Conservation (phyloP, 805 yeast genomes). For the Komagataella pseudopastoris region DNA sequence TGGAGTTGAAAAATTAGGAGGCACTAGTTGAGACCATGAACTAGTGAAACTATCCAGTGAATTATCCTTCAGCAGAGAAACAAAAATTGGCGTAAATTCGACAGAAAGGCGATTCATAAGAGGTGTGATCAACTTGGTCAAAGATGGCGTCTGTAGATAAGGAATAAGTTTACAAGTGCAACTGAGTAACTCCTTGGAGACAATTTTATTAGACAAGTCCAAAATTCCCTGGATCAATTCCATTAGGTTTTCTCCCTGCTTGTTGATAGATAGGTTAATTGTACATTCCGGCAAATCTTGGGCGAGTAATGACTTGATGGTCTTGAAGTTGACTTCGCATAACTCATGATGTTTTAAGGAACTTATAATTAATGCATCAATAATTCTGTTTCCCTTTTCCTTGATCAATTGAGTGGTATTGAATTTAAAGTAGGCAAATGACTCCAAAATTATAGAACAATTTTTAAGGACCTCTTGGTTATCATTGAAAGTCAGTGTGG, state of each 20-base stretch:
- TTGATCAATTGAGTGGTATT: slow-evolving; percentile 9
- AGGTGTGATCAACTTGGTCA: slow-evolving; percentile 9
- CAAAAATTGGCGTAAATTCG: slow-evolving; percentile 10
- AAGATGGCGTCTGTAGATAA: slow-evolving; percentile 6
- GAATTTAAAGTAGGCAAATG: slow-evolving; percentile 13
- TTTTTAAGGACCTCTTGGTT: slow-evolving; percentile 7
- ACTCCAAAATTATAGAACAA: slow-evolving; percentile 14
- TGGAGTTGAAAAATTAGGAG: slow-evolving; percentile 12
- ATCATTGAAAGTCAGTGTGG: slow-evolving; percentile 7
- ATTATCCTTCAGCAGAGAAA: slow-evolving; percentile 5
- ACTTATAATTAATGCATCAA: slow-evolving; percentile 8
- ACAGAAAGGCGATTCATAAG: slow-evolving; percentile 11
- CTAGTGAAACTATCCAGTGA: background rate
- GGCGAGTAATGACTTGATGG: slow-evolving; percentile 12
- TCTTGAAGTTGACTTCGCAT: slow-evolving; percentile 13
- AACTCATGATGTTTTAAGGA: slow-evolving; percentile 8
- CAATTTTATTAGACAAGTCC: background rate
- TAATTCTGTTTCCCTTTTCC: slow-evolving; percentile 3
- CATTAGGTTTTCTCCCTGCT: slow-evolving; percentile 7
- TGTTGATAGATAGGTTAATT: slow-evolving; percentile 4
- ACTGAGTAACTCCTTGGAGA: slow-evolving; percentile 8
- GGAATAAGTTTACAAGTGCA: slow-evolving; percentile 13
- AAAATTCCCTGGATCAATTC: slow-evolving; percentile 7
- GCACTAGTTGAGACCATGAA: background rate
- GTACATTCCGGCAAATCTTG: slow-evolving; percentile 7